These are phyloP conservation scores for Calvatia gigantea DNA, from an alignment of 768 basidiomycete species.

Conservation along the genomic window DNA sequence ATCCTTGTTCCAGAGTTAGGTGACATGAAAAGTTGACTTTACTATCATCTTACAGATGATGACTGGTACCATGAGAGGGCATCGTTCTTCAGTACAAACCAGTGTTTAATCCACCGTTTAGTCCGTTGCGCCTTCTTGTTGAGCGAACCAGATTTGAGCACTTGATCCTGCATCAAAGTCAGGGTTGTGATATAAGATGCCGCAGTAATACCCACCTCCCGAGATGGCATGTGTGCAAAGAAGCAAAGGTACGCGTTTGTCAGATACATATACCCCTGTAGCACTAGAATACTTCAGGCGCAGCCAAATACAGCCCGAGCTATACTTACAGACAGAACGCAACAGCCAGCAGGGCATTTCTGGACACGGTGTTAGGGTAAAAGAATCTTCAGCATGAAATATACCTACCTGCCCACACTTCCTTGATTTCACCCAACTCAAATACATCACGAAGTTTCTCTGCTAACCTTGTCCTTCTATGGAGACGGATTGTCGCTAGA, in stretches of 20 bases:
- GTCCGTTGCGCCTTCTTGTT: slow-evolving; percentile 86
- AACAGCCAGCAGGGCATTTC: slow-evolving; percentile 96
- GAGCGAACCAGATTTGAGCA: slow-evolving; percentile 88
- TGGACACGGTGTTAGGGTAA: slow-evolving; percentile 21
- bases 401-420: slow-evolving; percentile 76
- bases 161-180: slow-evolving; percentile 62
- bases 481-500: slow-evolving; percentile 67
- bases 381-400: neutral
- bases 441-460: slow-evolving; percentile 90
- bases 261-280: slow-evolving; percentile 97
- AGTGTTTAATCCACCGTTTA: slow-evolving; percentile 91
- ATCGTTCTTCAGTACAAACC: slow-evolving; percentile 96
- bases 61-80: slow-evolving; percentile 96
- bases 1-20: slow-evolving; percentile 49
- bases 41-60: slow-evolving; percentile 75
- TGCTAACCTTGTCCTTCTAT: slow-evolving; percentile 71
- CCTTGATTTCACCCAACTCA: slow-evolving; percentile 72
- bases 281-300: slow-evolving; percentile 43
- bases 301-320: neutral
- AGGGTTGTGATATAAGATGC: neutral
- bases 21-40: slow-evolving; percentile 3
- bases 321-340: slow-evolving; percentile 77
- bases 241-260: slow-evolving; percentile 94
- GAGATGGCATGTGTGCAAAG: slow-evolving; percentile 89
- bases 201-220: slow-evolving; percentile 57